These are phyloP conservation scores for Xylaria bambusicola DNA, from an alignment of 495 filamentous ascomycete genomes.

Conservation along the genomic window DNA sequence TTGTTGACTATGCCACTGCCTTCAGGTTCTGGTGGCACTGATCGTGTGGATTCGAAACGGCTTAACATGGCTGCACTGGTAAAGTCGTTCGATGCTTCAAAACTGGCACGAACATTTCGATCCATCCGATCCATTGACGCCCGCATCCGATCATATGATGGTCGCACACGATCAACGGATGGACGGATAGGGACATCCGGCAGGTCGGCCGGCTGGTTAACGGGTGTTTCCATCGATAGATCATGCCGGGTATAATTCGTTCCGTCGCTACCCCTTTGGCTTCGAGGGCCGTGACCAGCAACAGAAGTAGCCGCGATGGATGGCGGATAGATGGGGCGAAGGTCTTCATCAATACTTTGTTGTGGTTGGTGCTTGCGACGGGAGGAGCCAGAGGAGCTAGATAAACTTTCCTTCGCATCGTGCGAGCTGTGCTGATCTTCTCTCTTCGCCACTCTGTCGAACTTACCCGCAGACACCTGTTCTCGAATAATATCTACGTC, in stretches of 20 bases:
- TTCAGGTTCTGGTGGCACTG: constrained; percentile 26
- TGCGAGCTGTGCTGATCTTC: constrained; percentile 18
- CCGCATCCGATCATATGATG: constrained; percentile 77
- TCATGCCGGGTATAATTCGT: constrained; percentile 83
- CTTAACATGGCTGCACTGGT: constrained; percentile 82
- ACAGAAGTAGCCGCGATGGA: constrained; percentile 78
- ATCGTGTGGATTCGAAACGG: constrained; percentile 76
- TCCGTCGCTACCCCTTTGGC: constrained; percentile 89
- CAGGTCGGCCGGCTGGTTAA: constrained; percentile 35
- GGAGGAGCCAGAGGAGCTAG: constrained; percentile 45
- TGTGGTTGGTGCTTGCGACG: constrained; percentile 54
- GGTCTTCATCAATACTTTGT: constrained; percentile 72
- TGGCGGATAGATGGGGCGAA: constrained; percentile 87
- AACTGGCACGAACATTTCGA: constrained; percentile 63
- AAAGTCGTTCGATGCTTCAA: constrained; percentile 85
- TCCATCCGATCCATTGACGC: constrained; percentile 65
- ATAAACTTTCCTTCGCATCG: constrained; percentile 39
- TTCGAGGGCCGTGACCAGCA: constrained; percentile 67
- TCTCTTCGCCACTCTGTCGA: constrained; percentile 65
- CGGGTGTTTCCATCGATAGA: constrained; percentile 44
- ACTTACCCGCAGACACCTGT: constrained; percentile 79
- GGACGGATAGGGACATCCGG: constrained; percentile 50
- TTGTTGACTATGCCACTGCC: constrained; percentile 28
- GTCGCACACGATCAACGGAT: constrained; percentile 69
- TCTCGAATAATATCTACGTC: constrained; percentile 98